Conservation (phyloP, 1,284 basidiomycete genomes). For the Fomitopsis pinicola region DNA sequence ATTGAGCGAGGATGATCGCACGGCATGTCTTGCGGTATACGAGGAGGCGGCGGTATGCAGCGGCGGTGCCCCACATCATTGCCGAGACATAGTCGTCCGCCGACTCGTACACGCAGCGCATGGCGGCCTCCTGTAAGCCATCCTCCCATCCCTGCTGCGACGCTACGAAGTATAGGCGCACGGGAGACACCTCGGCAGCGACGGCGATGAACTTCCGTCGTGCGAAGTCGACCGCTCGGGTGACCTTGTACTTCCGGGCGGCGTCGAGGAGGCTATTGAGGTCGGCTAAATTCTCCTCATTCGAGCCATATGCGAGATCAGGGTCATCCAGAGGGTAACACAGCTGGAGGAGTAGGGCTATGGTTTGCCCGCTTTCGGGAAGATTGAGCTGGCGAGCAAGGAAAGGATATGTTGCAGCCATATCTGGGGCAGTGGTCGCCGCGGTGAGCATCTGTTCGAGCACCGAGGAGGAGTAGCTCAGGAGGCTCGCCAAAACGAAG, state of each 20-base stretch:
- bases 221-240: neutral
- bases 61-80: slow-evolving; percentile 7
- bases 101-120: slow-evolving; percentile 7
- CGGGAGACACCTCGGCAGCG: slow-evolving; percentile 17
- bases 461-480: neutral
- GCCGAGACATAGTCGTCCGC: slow-evolving; percentile 2
- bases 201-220: neutral
- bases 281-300: neutral
- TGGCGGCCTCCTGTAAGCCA: neutral
- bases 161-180: slow-evolving; percentile 29
- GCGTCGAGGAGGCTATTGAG: neutral
- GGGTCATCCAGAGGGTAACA: neutral
- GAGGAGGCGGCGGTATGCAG: slow-evolving; percentile 10
- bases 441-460: neutral
- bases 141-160: slow-evolving; percentile 13
- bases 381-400: neutral
- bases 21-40: neutral
- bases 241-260: slow-evolving; percentile 14
- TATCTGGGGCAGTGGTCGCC: neutral
- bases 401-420: neutral
- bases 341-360: neutral
- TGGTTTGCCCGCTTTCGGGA: neutral
- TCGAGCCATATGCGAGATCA: neutral
- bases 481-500: neutral
- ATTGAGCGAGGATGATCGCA: neutral